Evolutionary conservation across 1,139 yeast species (phyloP).

Genomic region (Taphrina communis): DNA sequence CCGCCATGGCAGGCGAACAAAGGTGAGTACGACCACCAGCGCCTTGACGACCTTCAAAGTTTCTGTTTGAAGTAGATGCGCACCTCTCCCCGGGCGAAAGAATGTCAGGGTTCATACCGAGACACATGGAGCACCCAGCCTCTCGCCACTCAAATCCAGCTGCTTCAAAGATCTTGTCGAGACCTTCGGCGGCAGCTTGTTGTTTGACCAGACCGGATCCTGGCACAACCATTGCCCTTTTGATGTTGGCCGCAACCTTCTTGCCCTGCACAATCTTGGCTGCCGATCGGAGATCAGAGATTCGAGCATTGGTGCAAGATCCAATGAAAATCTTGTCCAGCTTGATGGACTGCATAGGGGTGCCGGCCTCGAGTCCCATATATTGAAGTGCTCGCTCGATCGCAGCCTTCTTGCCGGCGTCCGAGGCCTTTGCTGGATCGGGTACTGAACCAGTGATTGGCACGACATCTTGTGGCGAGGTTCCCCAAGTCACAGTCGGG

Average conservation of each 20-base stretch:
- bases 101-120: slow-evolving; percentile 99
- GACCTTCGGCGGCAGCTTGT: slow-evolving; percentile 94
- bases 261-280: slow-evolving; percentile 92
- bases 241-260: slow-evolving; percentile 79
- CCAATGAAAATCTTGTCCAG: slow-evolving; percentile 96
- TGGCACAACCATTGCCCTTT: slow-evolving; percentile 89
- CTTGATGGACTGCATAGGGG: slow-evolving; percentile 71
- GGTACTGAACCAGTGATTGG: slow-evolving; percentile 92
- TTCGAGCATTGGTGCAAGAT: slow-evolving; percentile 96
- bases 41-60: slow-evolving; percentile 99
- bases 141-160: slow-evolving; percentile 99
- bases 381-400: slow-evolving; percentile 89
- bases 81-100: slow-evolving; percentile 94
- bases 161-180: slow-evolving; percentile 82
- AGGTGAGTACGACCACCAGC: slow-evolving; percentile 94
- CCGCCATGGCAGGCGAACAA: slow-evolving; percentile 99
- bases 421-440: slow-evolving; percentile 72
- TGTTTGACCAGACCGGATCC: slow-evolving; percentile 93
- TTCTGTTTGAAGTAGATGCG: slow-evolving; percentile 97
- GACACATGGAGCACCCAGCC: slow-evolving; percentile 99
- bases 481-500: slow-evolving; percentile 99
- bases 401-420: slow-evolving; percentile 79
- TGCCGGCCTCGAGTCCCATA: slow-evolving; percentile 87
- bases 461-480: slow-evolving; percentile 97
- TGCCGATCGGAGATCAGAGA: slow-evolving; percentile 95